Evolutionary conservation across 495 filamentous ascomycete species (phyloP), one percentile per base, ranked within the genome.

Genomic region (Aspergillus avenaceus): DNA sequence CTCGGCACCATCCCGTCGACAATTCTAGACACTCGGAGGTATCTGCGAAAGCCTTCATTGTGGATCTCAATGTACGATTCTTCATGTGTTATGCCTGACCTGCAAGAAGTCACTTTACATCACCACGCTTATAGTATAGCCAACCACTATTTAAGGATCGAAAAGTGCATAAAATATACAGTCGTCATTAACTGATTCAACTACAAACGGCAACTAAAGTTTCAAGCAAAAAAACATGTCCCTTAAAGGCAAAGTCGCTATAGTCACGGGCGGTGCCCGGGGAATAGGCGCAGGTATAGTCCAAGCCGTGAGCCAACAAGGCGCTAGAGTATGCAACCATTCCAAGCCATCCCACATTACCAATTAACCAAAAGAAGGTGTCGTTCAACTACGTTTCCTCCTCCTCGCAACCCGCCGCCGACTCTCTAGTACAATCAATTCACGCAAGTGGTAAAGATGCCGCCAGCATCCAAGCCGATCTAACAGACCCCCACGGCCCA

Each of bases 221-320:
- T 14, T 36, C 12, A 36, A 2, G 3, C 12, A 8, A 16, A 8
- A 31, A 8, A 36, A 8, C 27, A 59, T 60, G 57, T 75, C 70
- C 7, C 70, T 80, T 13, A 23, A 58, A 9, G 73, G 72, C 41
- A 80, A 79, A 58, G 55, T 70, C 23, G 77, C 75, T 55, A 72
- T 80, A 11, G 57, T 81, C 49, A 81, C 76, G 7, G 76, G 76
- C 16, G 75, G 53, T 50, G 73, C 61, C 44, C 52, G 40, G 59
- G 76, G 74, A 23, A 77, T 79, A 27, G 74, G 76, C 2, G 70
- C 70, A 3, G 66, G 58, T 6, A 74, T 76, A 38, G 74, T 70
- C 11, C n/a, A 34, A 3, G 58, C 62, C 1, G 59, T 79, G 5
- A 69, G 71, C 29, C 51, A 58, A 2, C 62, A 69, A 47, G 74